Evolutionary conservation across 2,329 filamentous ascomycete species (phyloP).

Genomic region (Zymoseptoria brevis): DNA sequence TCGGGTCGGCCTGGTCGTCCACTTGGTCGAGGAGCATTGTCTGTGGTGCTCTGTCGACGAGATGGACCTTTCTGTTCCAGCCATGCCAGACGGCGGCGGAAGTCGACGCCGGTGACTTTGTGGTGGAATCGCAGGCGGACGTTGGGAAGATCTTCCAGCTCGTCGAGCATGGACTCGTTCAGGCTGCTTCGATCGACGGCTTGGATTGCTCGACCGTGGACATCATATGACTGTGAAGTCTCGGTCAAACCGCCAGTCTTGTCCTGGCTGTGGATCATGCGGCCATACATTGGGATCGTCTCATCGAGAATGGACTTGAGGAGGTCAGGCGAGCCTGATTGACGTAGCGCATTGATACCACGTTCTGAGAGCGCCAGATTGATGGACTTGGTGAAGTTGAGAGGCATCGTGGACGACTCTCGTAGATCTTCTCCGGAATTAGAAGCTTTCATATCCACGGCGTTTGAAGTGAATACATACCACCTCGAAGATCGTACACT

Average conservation of each 20-base stretch:
- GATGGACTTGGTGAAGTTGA: conserved; percentile 98
- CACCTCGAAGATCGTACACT: conserved; percentile 84
- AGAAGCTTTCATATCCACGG: conserved; percentile 2
- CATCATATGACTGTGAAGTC: conserved; percentile 80
- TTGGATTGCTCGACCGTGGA: conserved; percentile 73
- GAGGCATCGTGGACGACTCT: conserved; percentile 68
- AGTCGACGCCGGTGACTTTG: conserved; percentile 86
- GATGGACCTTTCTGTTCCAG: conserved; percentile 52
- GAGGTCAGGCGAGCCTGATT: conserved; percentile 59
- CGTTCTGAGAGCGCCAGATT: conserved; percentile 91
- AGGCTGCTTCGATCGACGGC: conserved; percentile 78
- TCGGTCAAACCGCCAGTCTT: conserved; percentile 62
- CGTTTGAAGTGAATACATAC: conserved; percentile 45
- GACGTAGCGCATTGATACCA: conserved; percentile 77
- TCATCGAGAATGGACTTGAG: conserved; percentile 65
- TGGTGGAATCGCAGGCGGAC: conserved; percentile 90
- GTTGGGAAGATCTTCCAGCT: conserved; percentile 75
- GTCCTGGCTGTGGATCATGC: conserved; percentile 81
- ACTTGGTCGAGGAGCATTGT: conserved; percentile 15
- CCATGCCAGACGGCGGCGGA: conserved; percentile 71
- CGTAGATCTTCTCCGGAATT: conserved; percentile 61
- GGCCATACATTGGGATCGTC: conserved; percentile 87
- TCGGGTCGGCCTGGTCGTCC: conserved; percentile 18
- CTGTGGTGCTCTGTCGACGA: conserved; percentile 11
- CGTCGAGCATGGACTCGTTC: conserved; percentile 76